phyloP scores from a whole-genome alignment of 306 rosid genomes.

The Elaeagnus macrophylla region DNA sequence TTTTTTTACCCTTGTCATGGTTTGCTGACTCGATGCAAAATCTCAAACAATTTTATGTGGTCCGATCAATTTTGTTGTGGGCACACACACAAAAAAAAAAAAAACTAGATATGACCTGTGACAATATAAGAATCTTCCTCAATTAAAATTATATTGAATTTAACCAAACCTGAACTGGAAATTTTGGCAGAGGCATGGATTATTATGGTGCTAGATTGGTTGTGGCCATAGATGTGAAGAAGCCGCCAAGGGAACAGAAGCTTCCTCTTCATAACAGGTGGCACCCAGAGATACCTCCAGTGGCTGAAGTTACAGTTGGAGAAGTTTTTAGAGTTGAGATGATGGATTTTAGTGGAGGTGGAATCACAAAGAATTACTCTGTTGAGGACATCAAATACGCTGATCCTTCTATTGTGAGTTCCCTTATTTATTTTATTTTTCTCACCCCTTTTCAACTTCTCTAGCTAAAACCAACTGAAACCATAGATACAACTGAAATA shows the following conservation, averaged over 20 bases:
- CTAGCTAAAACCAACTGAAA: background rate
- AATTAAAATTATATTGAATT: slow-evolving; percentile 6
- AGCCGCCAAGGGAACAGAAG: slow-evolving; percentile 61
- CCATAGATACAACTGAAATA: no score
- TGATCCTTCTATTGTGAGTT: slow-evolving; percentile 46
- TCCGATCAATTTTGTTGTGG: no score
- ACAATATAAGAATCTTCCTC: slow-evolving; percentile 6
- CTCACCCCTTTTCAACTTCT: background rate
- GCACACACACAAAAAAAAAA: no score
- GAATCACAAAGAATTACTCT: slow-evolving; percentile 37
- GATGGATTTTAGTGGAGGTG: slow-evolving; percentile 79
- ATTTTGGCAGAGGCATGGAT: slow-evolving; percentile 40
- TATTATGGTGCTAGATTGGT: slow-evolving; percentile 43
- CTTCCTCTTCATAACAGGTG: slow-evolving; percentile 72
- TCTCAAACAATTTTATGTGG: no score
- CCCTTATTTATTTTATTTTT: background rate
- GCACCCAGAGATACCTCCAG: slow-evolving; percentile 64
- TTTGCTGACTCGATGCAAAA: no score
- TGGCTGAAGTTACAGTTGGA: slow-evolving; percentile 33
- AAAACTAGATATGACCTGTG: background rate
- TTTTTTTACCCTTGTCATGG: no score
- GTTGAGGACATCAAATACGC: slow-evolving; percentile 45
- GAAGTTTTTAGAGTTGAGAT: slow-evolving; percentile 64
- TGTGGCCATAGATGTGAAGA: slow-evolving; percentile 57
- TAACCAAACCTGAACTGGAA: slow-evolving; percentile 12